phyloP scores from a whole-genome alignment of 2,329 filamentous ascomycete species.

The Fusarium goolgardi region DNA sequence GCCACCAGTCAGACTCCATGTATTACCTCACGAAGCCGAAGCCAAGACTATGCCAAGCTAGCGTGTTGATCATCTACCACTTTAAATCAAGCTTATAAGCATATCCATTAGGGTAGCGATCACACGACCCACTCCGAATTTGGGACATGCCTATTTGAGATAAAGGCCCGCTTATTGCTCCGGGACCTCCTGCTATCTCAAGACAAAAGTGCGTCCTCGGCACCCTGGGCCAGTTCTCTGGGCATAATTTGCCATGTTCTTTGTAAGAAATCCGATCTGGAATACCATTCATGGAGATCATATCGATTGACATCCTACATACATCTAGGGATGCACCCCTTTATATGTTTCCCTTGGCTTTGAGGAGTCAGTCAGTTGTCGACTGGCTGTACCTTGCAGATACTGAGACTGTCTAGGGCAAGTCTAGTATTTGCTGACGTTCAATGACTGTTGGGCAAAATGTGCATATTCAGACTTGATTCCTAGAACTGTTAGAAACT shows the following conservation, averaged over 20 bases:
- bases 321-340: background rate
- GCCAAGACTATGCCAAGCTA: slow-evolving; percentile 8
- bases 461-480: background rate
- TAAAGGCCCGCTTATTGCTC: background rate
- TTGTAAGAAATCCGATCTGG: background rate
- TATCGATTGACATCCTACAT: background rate
- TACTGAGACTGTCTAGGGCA: background rate
- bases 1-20: slow-evolving; percentile 7
- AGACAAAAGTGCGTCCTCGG: background rate
- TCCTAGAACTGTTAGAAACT: background rate
- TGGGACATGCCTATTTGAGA: slow-evolving; percentile 4
- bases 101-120: background rate
- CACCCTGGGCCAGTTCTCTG: background rate
- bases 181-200: background rate
- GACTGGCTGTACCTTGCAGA: background rate
- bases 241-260: background rate
- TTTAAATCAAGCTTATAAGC: slow-evolving; percentile 15
- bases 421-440: background rate
- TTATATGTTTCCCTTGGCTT: background rate
- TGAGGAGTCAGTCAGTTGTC: background rate
- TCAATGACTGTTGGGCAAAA: background rate
- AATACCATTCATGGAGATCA: background rate
- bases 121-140: background rate
- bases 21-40: background rate
- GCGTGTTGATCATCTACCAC: slow-evolving; percentile 10